phyloP scores from a whole-genome alignment of 202 grass and related monocot genomes.

The Musa balbisiana region DNA sequence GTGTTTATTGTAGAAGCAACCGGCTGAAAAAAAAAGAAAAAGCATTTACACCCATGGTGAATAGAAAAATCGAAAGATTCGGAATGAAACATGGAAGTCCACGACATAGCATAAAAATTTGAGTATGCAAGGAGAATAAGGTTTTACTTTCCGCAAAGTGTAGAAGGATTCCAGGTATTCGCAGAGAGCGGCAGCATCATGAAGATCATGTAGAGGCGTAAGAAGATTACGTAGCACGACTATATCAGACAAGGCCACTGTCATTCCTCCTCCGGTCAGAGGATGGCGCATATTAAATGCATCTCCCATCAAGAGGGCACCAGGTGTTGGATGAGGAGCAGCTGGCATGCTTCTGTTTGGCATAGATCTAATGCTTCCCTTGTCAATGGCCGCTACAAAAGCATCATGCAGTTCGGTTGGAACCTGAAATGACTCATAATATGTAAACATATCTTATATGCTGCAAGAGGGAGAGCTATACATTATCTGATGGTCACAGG shows the following conservation, averaged over 20 bases:
- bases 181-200: conserved; percentile 70
- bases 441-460: too few relatives aligned
- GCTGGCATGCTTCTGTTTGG: conserved; percentile 94
- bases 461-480: too few relatives aligned
- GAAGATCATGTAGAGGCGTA: conserved; percentile 76
- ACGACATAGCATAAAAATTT: not conserved
- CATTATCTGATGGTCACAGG: not conserved
- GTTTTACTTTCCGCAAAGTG: conserved; percentile 71
- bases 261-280: conserved; percentile 97
- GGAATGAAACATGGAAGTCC: not conserved
- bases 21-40: conserved; percentile 38
- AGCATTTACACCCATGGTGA: too few relatives aligned
- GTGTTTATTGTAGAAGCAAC: conserved; percentile 99
- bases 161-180: conserved; percentile 95
- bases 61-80: not conserved
- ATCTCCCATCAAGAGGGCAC: conserved; percentile 95
- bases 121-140: not conserved
- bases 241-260: conserved; percentile 91
- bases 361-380: conserved; percentile 92
- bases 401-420: conserved; percentile 72
- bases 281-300: conserved; percentile 99
- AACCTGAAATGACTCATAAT: conserved; percentile 33
- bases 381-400: conserved; percentile 78
- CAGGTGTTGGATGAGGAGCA: conserved; percentile 81
- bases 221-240: conserved; percentile 81